A percentile compares a stretch with the other conserved stretches of the same genome.
Conservation (phyloP, 495 filamentous ascomycete genomes). For the Penicillium subrubescens region DNA sequence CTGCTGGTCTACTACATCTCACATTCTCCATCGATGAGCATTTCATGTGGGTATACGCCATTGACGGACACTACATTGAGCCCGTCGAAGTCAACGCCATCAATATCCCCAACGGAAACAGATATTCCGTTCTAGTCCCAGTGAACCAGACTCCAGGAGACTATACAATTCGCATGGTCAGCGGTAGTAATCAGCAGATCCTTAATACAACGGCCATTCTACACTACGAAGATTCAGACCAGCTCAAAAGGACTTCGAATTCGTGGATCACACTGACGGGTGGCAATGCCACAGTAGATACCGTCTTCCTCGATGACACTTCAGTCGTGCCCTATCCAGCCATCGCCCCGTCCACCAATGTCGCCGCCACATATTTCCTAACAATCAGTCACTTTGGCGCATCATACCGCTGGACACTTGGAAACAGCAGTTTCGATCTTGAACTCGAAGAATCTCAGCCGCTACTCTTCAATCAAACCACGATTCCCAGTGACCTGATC, state of each 20-base stretch:
- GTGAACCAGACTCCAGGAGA: constrained; percentile 35
- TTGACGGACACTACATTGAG: constrained; percentile 45
- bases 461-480: constrained; percentile 48
- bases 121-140: constrained; percentile 43
- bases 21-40: constrained; percentile 46
- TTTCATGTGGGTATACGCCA: constrained; percentile 44
- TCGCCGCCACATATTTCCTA: constrained; percentile 42
- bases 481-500: constrained; percentile 41
- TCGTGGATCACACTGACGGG: constrained; percentile 49
- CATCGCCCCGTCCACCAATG: constrained; percentile 36
- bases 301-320: constrained; percentile 42
- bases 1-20: constrained; percentile 27
- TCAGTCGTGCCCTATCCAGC: constrained; percentile 45
- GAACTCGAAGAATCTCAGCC: constrained; percentile 43
- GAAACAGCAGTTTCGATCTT: constrained; percentile 36
- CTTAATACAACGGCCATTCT: constrained; percentile 37
- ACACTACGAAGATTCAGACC: constrained; percentile 24
- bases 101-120: constrained; percentile 31
- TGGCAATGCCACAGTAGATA: constrained; percentile 31
- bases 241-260: constrained; percentile 20
- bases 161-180: constrained; percentile 42
- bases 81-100: constrained; percentile 38
- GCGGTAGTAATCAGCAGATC: constrained; percentile 37
- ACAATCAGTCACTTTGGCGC: constrained; percentile 39
- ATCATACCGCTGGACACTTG: constrained; percentile 52